These are phyloP conservation scores for Hirschioporus abietinus DNA, from an alignment of 768 basidiomycete genomes.

Conservation along the genomic window DNA sequence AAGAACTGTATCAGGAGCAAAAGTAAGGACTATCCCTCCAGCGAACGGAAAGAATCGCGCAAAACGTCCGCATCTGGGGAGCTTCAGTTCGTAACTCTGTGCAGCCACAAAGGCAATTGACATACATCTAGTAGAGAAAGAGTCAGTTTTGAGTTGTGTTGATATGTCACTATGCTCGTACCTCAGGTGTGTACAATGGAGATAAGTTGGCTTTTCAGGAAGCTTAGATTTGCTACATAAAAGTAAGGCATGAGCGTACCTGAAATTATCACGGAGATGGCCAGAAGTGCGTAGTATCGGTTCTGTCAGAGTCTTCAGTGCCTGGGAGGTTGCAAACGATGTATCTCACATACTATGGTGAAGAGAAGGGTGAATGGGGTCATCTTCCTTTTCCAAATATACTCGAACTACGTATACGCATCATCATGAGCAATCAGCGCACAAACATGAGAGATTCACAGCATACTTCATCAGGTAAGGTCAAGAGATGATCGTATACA, in stretches of 20 bases:
- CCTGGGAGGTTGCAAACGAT: not conserved
- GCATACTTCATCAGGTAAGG: not conserved
- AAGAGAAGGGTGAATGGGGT: not conserved
- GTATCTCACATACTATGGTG: not conserved
- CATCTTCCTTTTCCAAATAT: not conserved
- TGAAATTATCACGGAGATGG: not conserved
- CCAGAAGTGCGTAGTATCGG: not conserved
- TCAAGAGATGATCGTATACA: slow-evolving; percentile 1
- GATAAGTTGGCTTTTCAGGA: not conserved
- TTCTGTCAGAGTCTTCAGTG: not conserved
- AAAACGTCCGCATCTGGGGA: not conserved
- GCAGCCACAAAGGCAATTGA: not conserved
- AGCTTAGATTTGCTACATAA: not conserved
- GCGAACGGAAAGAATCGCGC: slow-evolving; percentile 1
- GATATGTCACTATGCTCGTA: not conserved
- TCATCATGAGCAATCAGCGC: not conserved
- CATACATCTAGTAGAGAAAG: not conserved
- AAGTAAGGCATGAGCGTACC: not conserved
- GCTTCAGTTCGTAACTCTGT: not conserved
- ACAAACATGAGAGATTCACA: not conserved
- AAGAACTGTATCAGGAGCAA: slow-evolving; percentile 1
- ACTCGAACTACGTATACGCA: not conserved
- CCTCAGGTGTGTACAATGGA: slow-evolving; percentile 2
- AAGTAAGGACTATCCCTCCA: not conserved
- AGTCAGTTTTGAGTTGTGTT: not conserved